These are phyloP conservation scores for Cordyceps pruinosa DNA, from an alignment of 2,329 filamentous ascomycete species.

Conservation along the genomic window DNA sequence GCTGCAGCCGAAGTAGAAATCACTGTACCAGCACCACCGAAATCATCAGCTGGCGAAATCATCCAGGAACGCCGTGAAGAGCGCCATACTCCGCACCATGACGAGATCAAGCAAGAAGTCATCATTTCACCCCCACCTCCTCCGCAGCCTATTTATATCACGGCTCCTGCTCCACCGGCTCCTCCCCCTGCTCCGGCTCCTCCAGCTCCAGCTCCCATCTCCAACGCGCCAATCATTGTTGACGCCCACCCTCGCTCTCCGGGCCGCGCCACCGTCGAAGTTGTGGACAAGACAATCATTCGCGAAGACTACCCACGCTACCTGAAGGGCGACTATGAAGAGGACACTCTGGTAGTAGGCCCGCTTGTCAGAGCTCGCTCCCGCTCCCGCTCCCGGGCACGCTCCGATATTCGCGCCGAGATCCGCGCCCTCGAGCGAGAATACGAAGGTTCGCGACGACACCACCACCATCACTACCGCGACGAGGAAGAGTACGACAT, in stretches of 20 bases:
- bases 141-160: constrained; percentile 10
- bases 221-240: constrained; percentile 26
- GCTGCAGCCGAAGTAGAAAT: constrained; percentile 38
- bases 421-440: constrained; percentile 60
- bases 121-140: constrained; percentile 24
- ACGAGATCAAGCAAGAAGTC: constrained; percentile 27
- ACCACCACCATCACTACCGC: constrained; percentile 18
- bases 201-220: constrained; percentile 16
- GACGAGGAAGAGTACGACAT: constrained; percentile 42
- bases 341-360: constrained; percentile 26
- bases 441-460: constrained; percentile 36
- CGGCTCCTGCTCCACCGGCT: constrained; percentile 22
- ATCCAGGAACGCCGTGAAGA: constrained; percentile 38
- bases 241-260: constrained; percentile 27
- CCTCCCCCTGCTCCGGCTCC: constrained; percentile 16
- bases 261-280: constrained; percentile 26
- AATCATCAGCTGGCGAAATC: constrained; percentile 40
- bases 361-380: constrained; percentile 33
- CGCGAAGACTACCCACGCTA: constrained; percentile 43
- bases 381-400: constrained; percentile 35
- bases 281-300: constrained; percentile 40
- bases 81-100: constrained; percentile 14
- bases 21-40: constrained; percentile 26
- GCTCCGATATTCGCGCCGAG: constrained; percentile 60
- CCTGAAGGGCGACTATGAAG: constrained; percentile 22